Base-by-base conservation (phyloP, 2,329 filamentous ascomycete species). In the Penicillium vulpinum region DNA sequence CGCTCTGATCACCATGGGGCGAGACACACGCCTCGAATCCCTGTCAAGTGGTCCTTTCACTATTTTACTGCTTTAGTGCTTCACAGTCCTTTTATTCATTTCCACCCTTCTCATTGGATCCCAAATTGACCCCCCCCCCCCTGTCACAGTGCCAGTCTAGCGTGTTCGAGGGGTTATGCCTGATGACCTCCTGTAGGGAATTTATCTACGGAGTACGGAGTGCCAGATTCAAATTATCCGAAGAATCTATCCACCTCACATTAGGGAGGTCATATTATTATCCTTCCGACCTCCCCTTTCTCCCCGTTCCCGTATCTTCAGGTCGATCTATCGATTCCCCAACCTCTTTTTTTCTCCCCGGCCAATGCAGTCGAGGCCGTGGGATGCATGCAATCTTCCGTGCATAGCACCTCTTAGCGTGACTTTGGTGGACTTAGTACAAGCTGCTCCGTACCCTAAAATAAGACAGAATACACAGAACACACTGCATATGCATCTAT, bases 71-170 rank as follows among this genome's bases (percentile, higher is more conserved):
- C n/a, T 29, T 29, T 11, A 18, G n/a, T n/a, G n/a, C n/a, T n/a
- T n/a, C n/a, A 18, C n/a, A 2, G 1, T 9, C 24, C 13, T 39
- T 35, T 16, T 9, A 22, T 24, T 47, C 9, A 5, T 15, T 33
- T 7, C n/a, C n/a, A n/a, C 24, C 9, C 15, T 22, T 29, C 21
- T 33, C n/a, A 43, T 54, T 45, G 36, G 52, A 62, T 62, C 43
- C 58, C 60, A 61, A 61, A 58, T 57, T 54, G 59, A 29, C 28
- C 7, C 29, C 29, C 51, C n/a, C 41, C 52, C 54, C 51, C 61
- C 61, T 63, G 62, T 65, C 56, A 64, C 41, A 51, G 49, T 57
- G 56, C 58, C 57, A 56, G 51, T 54, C 31, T 46, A 57, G 51
- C 55, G 60, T 60, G 55, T 62, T 62, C 57, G 54, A 61, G 60